Evolutionary conservation across 1,284 basidiomycete genomes (phyloP), one percentile per base, ranked within the genome.

Genomic region (Meira miltonrushii): DNA sequence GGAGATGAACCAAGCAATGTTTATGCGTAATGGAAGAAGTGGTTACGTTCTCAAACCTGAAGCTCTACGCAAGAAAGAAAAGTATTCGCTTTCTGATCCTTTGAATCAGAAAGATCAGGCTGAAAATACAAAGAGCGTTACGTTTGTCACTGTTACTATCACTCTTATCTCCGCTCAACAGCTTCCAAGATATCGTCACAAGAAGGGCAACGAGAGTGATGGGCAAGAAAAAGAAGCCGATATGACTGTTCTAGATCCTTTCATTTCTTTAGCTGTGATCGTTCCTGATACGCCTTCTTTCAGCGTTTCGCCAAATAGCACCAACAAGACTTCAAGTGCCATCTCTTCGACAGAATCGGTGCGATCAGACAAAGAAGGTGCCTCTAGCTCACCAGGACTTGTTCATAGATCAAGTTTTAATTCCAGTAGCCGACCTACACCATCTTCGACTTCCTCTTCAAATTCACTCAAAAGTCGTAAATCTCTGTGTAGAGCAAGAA

Each of bases 1-100:
- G 72, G 87, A 88, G 82, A 88, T 95, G 75, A 97, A 96, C 72
- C 86, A 89, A 69, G 89, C 92, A 9, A 90, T 98, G 88, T 99
- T 99, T 78, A 85, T 87, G 67, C 83, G 88, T 7, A 92, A 93
- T 67, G 89, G 88, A 3, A 84, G 86, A 15, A 84, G 85, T 11
- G 94, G 95, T 0, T 97, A 92, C 74, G 87, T 97, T 5, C 84
- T 96, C 47, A 97, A 97, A 78, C 95, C 94, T 1, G 81, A 82
- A 2, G 86, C 87, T 0, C 82, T 98, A 17, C 84, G 91, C 12
- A 79, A 81, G 39, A 83, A 85, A 50, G 70, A 75, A 38, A 33
- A 33, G 8, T 33, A 33, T 33, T 33, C 28, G 28, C 28, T 33
- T 33, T 33, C 28, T 33, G 28, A 33, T 33, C 28, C 28, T 33